These are phyloP conservation scores for Pisolithus albus DNA, from an alignment of 768 basidiomycete genomes.

Conservation along the genomic window DNA sequence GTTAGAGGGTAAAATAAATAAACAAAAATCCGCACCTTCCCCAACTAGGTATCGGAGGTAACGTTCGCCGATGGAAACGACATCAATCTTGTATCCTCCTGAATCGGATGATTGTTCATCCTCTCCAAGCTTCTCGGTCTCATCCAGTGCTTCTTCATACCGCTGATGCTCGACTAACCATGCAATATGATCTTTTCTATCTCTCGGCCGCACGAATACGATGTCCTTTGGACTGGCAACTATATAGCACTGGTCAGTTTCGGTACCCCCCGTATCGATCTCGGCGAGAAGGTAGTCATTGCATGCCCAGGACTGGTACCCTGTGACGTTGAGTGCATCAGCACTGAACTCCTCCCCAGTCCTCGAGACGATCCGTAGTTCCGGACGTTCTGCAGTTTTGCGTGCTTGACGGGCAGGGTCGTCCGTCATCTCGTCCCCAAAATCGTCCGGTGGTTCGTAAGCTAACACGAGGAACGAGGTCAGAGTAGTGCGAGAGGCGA, in stretches of 20 bases:
- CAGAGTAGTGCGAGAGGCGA: slow-evolving; percentile 29
- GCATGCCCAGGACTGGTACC: slow-evolving; percentile 81
- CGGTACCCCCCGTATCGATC: slow-evolving; percentile 23
- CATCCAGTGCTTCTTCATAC: slow-evolving; percentile 86
- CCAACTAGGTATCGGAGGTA: slow-evolving; percentile 83
- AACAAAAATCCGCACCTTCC: slow-evolving; percentile 47
- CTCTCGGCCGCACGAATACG: slow-evolving; percentile 81
- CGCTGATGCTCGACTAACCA: slow-evolving; percentile 85
- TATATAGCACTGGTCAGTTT: slow-evolving; percentile 54
- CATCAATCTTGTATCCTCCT: slow-evolving; percentile 40
- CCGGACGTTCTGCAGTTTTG: slow-evolving; percentile 85
- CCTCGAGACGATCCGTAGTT: slow-evolving; percentile 85
- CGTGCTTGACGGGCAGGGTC: slow-evolving; percentile 72
- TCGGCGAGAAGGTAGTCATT: slow-evolving; percentile 82
- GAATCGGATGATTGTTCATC: slow-evolving; percentile 25
- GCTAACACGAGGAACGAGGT: slow-evolving; percentile 84
- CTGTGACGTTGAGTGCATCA: slow-evolving; percentile 73
- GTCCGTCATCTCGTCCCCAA: slow-evolving; percentile 56
- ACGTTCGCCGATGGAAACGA: slow-evolving; percentile 69
- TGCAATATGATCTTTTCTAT: slow-evolving; percentile 80
- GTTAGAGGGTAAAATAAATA: neutral
- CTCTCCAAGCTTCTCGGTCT: slow-evolving; percentile 58
- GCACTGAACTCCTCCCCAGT: slow-evolving; percentile 82
- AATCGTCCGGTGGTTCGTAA: slow-evolving; percentile 75
- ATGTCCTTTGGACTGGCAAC: slow-evolving; percentile 85